A percentile compares a stretch with the other conserved stretches of the same genome.
These are phyloP conservation scores for Hypericum androsaemum DNA, from an alignment of 345 rosid genomes.

Conservation along the genomic window DNA sequence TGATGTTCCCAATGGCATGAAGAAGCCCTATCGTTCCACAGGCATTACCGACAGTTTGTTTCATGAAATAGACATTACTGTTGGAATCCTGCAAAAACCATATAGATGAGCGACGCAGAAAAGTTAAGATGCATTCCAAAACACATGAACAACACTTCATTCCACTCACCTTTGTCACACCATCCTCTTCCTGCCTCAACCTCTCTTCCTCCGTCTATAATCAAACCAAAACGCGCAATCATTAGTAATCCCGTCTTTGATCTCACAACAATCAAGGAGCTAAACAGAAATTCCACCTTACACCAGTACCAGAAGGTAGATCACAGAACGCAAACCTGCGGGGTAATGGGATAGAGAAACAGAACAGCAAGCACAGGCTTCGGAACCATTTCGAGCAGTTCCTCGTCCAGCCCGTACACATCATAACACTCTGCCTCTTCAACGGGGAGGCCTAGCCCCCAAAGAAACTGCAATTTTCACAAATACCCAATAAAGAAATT, in stretches of 20 bases:
- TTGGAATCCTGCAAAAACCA: constrained; percentile 46
- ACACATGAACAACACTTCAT: background rate
- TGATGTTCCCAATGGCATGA: constrained; percentile 82
- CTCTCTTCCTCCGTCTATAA: constrained; percentile 73
- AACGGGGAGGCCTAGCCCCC: constrained; percentile 69
- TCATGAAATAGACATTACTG: constrained; percentile 79
- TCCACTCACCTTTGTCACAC: constrained; percentile 36
- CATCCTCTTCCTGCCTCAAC: constrained; percentile 32
- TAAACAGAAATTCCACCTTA: too few species aligned
- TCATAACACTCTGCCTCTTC: constrained; percentile 70
- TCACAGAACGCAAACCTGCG: constrained; percentile 37
- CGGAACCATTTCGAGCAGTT: constrained; percentile 78
- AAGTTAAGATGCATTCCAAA: too few species aligned
- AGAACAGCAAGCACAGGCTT: constrained; percentile 88
- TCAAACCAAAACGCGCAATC: background rate
- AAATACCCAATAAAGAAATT: too few species aligned
- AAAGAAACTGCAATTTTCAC: constrained; percentile 48
- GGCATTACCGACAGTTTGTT: constrained; percentile 94
- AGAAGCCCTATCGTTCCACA: constrained; percentile 97
- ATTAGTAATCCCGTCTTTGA: background rate
- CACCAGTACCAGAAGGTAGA: too few species aligned
- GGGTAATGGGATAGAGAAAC: constrained; percentile 73
- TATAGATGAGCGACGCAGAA: too few species aligned
- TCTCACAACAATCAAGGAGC: too few species aligned
- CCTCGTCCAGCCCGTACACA: constrained; percentile 85